Conservation (phyloP, 176 grass and related monocot genomes). For the Oryza australiensis region DNA sequence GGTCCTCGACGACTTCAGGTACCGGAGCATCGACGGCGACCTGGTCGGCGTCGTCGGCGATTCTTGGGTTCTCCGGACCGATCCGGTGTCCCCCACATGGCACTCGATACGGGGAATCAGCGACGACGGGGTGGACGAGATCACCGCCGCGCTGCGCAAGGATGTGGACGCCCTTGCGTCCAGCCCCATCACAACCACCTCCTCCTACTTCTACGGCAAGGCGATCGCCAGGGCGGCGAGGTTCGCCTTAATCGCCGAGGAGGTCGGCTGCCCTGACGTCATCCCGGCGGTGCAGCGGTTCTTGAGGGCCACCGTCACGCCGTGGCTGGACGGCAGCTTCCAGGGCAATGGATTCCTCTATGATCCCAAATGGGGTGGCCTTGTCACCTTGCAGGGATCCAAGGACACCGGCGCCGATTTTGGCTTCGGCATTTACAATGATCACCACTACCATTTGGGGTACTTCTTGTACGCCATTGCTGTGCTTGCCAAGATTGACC, state of each 20-base stretch:
- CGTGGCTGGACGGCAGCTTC: slow-evolving; percentile 88
- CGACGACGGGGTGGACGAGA: slow-evolving; percentile 63
- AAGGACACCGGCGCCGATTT: slow-evolving; percentile 73
- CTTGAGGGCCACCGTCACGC: slow-evolving; percentile 61
- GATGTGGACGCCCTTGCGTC: slow-evolving; percentile 60
- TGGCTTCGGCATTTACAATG: slow-evolving; percentile 88
- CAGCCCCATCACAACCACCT: slow-evolving; percentile 58
- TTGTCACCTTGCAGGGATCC: slow-evolving; percentile 65
- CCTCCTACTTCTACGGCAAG: slow-evolving; percentile 98
- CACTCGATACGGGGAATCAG: slow-evolving; percentile 70
- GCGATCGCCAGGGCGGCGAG: slow-evolving; percentile 73
- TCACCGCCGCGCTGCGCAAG: slow-evolving; percentile 54
- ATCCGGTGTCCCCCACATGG: slow-evolving; percentile 62
- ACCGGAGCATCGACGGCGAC: slow-evolving; percentile 92
- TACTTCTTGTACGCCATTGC: slow-evolving; percentile 97
- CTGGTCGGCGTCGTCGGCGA: slow-evolving; percentile 85
- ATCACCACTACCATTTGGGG: slow-evolving; percentile 97
- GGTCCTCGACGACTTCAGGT: slow-evolving; percentile 72
- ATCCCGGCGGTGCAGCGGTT: slow-evolving; percentile 62
- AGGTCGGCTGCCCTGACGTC: slow-evolving; percentile 68
- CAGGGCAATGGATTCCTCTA: slow-evolving; percentile 73
- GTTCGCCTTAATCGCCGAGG: slow-evolving; percentile 78
- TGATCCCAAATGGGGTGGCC: slow-evolving; percentile 78
- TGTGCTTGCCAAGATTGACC: slow-evolving; percentile 84
- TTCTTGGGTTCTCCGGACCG: slow-evolving; percentile 59